Conservation (phyloP, 1,139 yeast genomes). For the Pichia sp. region DNA sequence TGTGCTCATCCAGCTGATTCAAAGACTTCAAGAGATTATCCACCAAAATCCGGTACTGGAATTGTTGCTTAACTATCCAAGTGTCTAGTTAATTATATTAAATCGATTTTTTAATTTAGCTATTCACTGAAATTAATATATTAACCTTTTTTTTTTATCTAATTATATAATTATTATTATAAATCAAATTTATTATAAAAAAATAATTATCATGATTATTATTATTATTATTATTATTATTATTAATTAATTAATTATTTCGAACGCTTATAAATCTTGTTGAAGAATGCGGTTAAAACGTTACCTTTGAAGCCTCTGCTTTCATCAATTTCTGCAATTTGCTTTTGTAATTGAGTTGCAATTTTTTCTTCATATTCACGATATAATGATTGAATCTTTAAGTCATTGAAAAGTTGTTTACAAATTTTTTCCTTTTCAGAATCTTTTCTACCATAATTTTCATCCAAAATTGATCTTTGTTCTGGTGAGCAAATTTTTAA, state of each 20-base stretch:
- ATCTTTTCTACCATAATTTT: constrained; percentile 84
- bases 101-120: too few relatives aligned
- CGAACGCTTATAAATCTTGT: constrained; percentile 88
- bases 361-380: constrained; percentile 74
- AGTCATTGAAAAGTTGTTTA: constrained; percentile 67
- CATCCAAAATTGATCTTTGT: constrained; percentile 77
- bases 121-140: too few relatives aligned
- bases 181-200: not conserved
- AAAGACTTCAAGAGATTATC: constrained; percentile 25
- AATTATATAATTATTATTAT: not conserved
- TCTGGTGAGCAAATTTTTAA: constrained; percentile 69
- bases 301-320: constrained; percentile 85
- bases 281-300: constrained; percentile 75
- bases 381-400: constrained; percentile 67
- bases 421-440: constrained; percentile 61
- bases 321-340: constrained; percentile 74
- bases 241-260: constrained; percentile 41
- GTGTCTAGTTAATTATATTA: too few relatives aligned
- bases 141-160: not conserved
- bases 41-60: constrained; percentile 30
- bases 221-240: too few relatives aligned
- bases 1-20: constrained; percentile 27
- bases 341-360: constrained; percentile 56
- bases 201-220: too few relatives aligned
- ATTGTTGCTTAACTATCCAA: constrained; percentile 4